phyloP scores from a whole-genome alignment of 306 rosid genomes.

The Fragaria iinumae region DNA sequence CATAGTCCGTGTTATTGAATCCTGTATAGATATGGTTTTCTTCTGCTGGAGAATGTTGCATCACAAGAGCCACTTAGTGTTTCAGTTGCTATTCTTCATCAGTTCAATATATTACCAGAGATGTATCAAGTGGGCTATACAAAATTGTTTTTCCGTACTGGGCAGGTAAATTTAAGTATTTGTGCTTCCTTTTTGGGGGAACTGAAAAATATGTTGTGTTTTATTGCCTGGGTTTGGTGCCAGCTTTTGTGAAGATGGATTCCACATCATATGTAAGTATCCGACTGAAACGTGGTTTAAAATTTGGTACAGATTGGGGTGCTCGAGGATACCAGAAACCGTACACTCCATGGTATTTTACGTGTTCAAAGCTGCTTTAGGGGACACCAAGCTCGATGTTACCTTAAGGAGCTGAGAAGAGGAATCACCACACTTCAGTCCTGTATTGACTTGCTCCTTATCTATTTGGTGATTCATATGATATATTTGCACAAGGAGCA shows the following conservation, averaged over 20 bases:
- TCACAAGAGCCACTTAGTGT: slow-evolving; percentile 94
- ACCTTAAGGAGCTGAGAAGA: slow-evolving; percentile 58
- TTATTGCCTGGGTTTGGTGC: background rate
- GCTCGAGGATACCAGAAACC: slow-evolving; percentile 96
- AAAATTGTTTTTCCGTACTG: slow-evolving; percentile 92
- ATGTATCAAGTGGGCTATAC: slow-evolving; percentile 99
- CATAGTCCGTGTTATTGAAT: slow-evolving; percentile 23
- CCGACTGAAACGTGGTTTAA: background rate
- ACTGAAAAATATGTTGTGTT: background rate
- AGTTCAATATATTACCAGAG: slow-evolving; percentile 90
- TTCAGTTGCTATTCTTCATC: slow-evolving; percentile 98
- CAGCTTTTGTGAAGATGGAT: slow-evolving; percentile 1
- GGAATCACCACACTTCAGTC: slow-evolving; percentile 84
- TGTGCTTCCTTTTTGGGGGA: background rate
- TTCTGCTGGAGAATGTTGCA: slow-evolving; percentile 76
- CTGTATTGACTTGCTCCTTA: slow-evolving; percentile 47
- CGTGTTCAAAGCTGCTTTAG: slow-evolving; percentile 96
- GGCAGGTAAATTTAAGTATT: slow-evolving; percentile 67
- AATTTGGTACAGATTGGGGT: slow-evolving; percentile 73
- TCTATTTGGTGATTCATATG: slow-evolving; percentile 24
- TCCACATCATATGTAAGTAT: background rate
- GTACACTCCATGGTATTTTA: slow-evolving; percentile 85
- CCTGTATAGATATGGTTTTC: slow-evolving; percentile 83
- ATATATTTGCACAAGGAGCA: slow-evolving; percentile 27
- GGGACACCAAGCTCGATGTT: slow-evolving; percentile 81